Conservation (phyloP, 306 rosid genomes). For the Vigna hirtella region DNA sequence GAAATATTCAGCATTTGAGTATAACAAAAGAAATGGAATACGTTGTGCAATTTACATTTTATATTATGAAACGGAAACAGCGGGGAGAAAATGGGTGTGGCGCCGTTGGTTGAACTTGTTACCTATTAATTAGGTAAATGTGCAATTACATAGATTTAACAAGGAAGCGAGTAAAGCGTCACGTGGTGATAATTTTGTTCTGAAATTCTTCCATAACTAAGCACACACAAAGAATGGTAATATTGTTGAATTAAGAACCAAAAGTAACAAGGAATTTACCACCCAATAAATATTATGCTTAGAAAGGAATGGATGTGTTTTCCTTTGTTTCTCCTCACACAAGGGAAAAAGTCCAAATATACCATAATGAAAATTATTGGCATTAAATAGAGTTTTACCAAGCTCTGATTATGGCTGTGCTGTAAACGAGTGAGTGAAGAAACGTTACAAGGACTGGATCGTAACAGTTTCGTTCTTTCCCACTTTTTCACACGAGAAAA, state of each 20-base stretch:
- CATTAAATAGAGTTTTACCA: background rate
- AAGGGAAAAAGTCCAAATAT: constrained; percentile 12
- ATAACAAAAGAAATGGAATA: background rate
- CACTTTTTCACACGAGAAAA: background rate
- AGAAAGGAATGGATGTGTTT: background rate
- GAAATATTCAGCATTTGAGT: constrained; percentile 13
- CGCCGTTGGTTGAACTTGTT: background rate
- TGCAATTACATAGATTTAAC: background rate
- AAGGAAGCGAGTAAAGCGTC: background rate
- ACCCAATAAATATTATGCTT: constrained; percentile 22
- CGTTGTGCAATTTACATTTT: background rate
- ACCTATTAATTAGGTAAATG: background rate
- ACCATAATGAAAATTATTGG: background rate
- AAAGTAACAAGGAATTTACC: background rate
- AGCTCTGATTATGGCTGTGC: background rate
- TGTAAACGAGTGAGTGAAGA: background rate
- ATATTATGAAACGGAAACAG: background rate
- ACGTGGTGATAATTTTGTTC: background rate
- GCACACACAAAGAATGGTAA: background rate
- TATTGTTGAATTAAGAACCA: background rate
- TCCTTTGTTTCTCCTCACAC: background rate
- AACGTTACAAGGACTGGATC: constrained; percentile 13
- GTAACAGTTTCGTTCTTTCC: background rate
- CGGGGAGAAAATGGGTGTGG: background rate
- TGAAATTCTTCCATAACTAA: background rate